phyloP scores from a whole-genome alignment of 129 eudicot genomes.

The Cynara cardunculus region DNA sequence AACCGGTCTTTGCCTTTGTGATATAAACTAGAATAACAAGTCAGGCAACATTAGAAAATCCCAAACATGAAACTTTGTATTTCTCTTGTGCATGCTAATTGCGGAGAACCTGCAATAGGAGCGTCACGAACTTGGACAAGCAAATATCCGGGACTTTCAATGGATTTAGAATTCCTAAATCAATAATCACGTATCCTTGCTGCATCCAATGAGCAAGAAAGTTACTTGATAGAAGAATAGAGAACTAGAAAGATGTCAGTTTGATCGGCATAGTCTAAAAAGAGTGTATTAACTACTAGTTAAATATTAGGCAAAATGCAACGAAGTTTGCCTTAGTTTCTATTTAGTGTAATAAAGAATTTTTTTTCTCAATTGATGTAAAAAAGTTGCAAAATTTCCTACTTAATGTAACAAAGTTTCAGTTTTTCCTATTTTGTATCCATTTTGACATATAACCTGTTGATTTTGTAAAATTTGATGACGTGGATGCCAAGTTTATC shows the following conservation, averaged over 20 bases:
- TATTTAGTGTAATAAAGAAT: too few relatives aligned
- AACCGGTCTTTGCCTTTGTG: constrained; percentile 90
- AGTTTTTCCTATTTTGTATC: too few relatives aligned
- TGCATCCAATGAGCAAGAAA: constrained; percentile 35
- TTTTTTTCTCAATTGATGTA: not conserved
- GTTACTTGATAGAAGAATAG: not conserved
- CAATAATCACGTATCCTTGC: constrained; percentile 77
- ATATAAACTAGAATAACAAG: constrained; percentile 55
- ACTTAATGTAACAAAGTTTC: too few relatives aligned
- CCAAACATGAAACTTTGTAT: constrained; percentile 1
- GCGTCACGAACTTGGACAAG: constrained; percentile 59
- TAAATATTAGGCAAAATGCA: not conserved
- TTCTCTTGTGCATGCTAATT: not conserved
- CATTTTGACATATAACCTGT: not conserved
- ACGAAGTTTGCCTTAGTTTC: not conserved
- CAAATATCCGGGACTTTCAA: constrained; percentile 46
- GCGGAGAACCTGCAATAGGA: constrained; percentile 66
- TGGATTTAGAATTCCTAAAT: constrained; percentile 47
- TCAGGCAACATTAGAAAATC: constrained; percentile 4
- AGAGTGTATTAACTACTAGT: not conserved
- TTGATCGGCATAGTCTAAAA: not conserved
- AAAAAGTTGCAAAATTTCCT: not conserved
- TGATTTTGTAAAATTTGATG: not conserved
- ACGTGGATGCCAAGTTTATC: not conserved
- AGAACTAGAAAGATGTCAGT: not conserved